Evolutionary conservation across 2,329 filamentous ascomycete genomes (phyloP).

Genomic region (Penicillium vulpinum): DNA sequence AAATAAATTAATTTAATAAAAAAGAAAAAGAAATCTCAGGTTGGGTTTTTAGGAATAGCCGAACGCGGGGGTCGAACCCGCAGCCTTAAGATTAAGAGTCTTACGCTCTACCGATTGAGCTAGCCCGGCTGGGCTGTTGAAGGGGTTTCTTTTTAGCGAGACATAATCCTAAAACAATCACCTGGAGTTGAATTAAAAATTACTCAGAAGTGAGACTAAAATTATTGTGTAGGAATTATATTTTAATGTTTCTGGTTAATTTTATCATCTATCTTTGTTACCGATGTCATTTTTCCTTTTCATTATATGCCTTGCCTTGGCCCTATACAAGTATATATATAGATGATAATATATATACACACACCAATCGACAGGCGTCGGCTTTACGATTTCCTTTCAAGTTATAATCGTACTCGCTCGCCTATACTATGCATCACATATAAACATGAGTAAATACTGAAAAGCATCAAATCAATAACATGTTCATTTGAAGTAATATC

Average conservation of each 20-base stretch:
- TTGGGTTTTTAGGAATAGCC: slow-evolving; percentile 32
- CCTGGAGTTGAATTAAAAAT: neutral
- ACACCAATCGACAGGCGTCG: neutral
- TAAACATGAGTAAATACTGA: neutral
- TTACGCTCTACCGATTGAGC: slow-evolving; percentile 50
- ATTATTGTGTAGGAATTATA: neutral
- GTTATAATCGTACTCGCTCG: fast-evolving
- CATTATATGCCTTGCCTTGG: neutral
- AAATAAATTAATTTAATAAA: too few species aligned
- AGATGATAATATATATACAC: neutral
- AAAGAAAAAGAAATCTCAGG: slow-evolving; percentile 15
- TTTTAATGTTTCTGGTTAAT: too few species aligned
- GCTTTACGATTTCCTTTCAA: too few species aligned
- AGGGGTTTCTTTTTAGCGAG: fast-evolving
- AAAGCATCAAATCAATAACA: neutral
- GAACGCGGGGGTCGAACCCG: slow-evolving; percentile 47
- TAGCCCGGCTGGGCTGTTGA: slow-evolving; percentile 40
- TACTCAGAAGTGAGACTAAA: too few species aligned
- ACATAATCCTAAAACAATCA: neutral
- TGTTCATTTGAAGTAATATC: neutral
- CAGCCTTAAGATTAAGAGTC: slow-evolving; percentile 34
- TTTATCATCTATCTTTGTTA: too few species aligned
- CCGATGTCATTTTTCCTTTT: too few species aligned
- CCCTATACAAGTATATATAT: neutral
- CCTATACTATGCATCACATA: neutral